Conservation (phyloP, 345 rosid species). For the Eucalyptus camaldulensis region DNA sequence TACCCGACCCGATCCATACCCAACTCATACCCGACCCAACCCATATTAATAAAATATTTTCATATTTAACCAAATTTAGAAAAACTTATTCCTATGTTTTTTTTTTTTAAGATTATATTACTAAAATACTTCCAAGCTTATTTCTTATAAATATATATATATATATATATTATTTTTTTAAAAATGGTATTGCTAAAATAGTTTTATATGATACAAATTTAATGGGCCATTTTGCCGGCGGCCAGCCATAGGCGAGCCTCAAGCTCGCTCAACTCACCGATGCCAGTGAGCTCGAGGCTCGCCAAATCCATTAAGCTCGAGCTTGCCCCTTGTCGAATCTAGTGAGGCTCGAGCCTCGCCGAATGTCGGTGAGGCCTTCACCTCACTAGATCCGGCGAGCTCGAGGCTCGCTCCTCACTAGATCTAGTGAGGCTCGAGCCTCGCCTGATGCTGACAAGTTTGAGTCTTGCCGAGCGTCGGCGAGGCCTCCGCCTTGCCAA, state of each 20-base stretch:
- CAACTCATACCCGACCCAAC: too few relatives aligned
- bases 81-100: too few relatives aligned
- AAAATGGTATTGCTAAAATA: too few relatives aligned
- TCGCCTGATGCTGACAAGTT: accelerated
- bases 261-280: accelerated
- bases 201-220: too few relatives aligned
- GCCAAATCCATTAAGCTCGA: accelerated
- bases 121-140: too few relatives aligned
- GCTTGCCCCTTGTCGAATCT: accelerated
- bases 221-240: too few relatives aligned
- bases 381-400: accelerated
- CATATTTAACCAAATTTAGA: too few relatives aligned
- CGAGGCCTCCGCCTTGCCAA: too few relatives aligned
- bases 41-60: too few relatives aligned
- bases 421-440: accelerated
- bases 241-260: accelerated
- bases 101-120: too few relatives aligned
- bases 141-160: too few relatives aligned
- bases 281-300: accelerated
- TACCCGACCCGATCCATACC: accelerated
- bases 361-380: accelerated
- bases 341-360: accelerated
- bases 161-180: too few relatives aligned
- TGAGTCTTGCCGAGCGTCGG: accelerated
- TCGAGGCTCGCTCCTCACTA: accelerated